Evolutionary conservation across 1,139 yeast species (phyloP), one percentile per base, ranked within the genome.

Genomic region (Protomyces inouyei): DNA sequence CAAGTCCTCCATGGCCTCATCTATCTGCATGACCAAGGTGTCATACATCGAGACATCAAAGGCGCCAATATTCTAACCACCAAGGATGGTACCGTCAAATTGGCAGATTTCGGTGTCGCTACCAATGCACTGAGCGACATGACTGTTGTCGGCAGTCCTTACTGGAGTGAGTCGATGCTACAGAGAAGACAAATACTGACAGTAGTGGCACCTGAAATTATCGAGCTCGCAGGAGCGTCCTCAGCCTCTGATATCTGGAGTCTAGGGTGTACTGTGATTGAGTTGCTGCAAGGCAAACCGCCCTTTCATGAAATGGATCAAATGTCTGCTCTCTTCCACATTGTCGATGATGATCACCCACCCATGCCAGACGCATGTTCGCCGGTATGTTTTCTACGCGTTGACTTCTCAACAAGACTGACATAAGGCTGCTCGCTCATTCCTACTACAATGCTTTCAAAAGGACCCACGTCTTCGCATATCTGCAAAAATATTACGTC

Each of bases 201-300:
- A 48, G 9, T 36, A 66, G 68, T 87, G 91, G 93, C 95, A 0
- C 95, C 95, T 0, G 95, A 88, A 72, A 82, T 89, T 0, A 75
- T 84, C 53, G 85, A 88, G 18, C 85, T 91, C 69, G 89, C 87
- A 71, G 97, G 96, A 5, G 86, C 95, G 2, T 86, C 95, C 51
- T 85, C 95, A 0, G 88, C 95, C 0, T 88, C 96, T 2, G 81
- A 79, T 67, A 75, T 79, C 10, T 78, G 81, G 73, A 88, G 97
- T n/a, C 76, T 93, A 45, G 99, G 98, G 1, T 96, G 97, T 18
- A 93, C 98, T 0, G 83, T 92, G 3, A 84, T 92, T 9, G 99
- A 93, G 73, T 77, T 93, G 59, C 78, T 90, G 64, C 87, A 97
- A 0, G 96, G 90, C 0, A 81, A 85, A 63, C 98, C 98, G 0